Evolutionary conservation across 164 flowering plant species (phyloP).

Genomic region (Vitis labrusca): DNA sequence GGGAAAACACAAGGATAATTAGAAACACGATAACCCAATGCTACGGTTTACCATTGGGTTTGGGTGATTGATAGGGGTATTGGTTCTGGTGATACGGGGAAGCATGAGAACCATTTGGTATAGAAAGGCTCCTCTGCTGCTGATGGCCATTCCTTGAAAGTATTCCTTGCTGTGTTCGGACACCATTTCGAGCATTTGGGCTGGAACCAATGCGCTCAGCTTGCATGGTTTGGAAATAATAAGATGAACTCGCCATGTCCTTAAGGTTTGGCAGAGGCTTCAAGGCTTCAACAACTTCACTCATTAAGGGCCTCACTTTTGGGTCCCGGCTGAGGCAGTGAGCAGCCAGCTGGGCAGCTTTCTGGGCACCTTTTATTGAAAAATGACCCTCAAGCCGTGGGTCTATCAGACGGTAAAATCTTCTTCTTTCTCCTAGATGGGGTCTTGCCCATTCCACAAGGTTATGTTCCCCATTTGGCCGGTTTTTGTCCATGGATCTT

Average conservation of each 20-base stretch:
- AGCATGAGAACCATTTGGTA: slow-evolving; percentile 50
- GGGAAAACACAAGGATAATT: slow-evolving; percentile 1
- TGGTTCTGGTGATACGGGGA: slow-evolving; percentile 57
- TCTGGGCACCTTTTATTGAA: slow-evolving; percentile 83
- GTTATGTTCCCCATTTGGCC: slow-evolving; percentile 90
- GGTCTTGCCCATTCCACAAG: slow-evolving; percentile 95
- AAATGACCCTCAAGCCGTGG: slow-evolving; percentile 90
- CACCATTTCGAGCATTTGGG: slow-evolving; percentile 45
- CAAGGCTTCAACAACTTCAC: slow-evolving; percentile 74
- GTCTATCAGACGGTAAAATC: slow-evolving; percentile 71
- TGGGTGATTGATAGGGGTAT: slow-evolving; percentile 41
- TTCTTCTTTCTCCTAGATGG: slow-evolving; percentile 68
- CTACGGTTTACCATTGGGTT: slow-evolving; percentile 49
- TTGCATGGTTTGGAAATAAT: slow-evolving; percentile 68
- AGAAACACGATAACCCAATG: slow-evolving; percentile 6
- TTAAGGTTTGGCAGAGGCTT: slow-evolving; percentile 73
- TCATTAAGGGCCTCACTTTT: slow-evolving; percentile 76
- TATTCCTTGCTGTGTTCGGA: slow-evolving; percentile 29
- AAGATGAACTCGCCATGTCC: slow-evolving; percentile 90
- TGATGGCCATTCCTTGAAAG: slow-evolving; percentile 46
- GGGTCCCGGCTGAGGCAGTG: slow-evolving; percentile 85
- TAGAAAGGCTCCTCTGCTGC: slow-evolving; percentile 50
- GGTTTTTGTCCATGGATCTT: slow-evolving; percentile 88
- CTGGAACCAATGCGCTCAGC: slow-evolving; percentile 56
- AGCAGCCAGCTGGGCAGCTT: slow-evolving; percentile 74